phyloP scores from a whole-genome alignment of 2,329 filamentous ascomycete species.

The Exophiala oligosperma region DNA sequence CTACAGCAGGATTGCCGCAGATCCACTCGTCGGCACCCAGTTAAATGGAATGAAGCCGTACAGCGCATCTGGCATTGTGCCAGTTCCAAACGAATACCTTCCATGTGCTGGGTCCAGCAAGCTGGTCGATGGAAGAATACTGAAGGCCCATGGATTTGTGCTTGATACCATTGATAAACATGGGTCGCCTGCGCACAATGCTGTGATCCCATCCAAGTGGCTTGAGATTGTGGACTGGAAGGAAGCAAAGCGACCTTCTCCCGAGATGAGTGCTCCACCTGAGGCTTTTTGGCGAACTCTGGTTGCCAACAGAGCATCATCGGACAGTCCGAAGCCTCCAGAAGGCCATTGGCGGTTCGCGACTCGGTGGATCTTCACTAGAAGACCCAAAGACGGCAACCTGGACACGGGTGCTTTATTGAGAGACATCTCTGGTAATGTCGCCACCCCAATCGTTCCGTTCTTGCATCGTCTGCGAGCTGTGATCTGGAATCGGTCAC shows the following conservation, averaged over 20 bases:
- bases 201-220: slow-evolving; percentile 18
- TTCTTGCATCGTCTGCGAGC: slow-evolving; percentile 7
- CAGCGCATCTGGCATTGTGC: neutral
- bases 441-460: neutral
- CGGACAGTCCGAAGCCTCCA: slow-evolving; percentile 12
- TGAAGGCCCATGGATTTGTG: slow-evolving; percentile 13
- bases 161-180: slow-evolving; percentile 9
- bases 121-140: neutral
- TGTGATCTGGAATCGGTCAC: slow-evolving; percentile 9
- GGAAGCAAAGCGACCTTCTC: neutral
- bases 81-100: neutral
- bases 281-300: slow-evolving; percentile 21
- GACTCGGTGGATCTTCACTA: slow-evolving; percentile 8
- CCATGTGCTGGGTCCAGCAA: neutral
- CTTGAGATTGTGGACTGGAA: slow-evolving; percentile 16
- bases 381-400: slow-evolving; percentile 6
- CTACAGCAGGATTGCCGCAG: neutral
- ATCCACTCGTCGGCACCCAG: neutral
- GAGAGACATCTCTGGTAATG: slow-evolving; percentile 1
- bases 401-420: slow-evolving; percentile 12
- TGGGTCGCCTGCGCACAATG: slow-evolving; percentile 2
- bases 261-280: slow-evolving; percentile 3
- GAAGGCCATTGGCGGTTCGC: slow-evolving; percentile 10
- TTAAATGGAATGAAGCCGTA: neutral
- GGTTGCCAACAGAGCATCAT: slow-evolving; percentile 16